Base-by-base conservation (phyloP, 1,139 yeast genomes). In the Saccharomyces hybrid region DNA sequence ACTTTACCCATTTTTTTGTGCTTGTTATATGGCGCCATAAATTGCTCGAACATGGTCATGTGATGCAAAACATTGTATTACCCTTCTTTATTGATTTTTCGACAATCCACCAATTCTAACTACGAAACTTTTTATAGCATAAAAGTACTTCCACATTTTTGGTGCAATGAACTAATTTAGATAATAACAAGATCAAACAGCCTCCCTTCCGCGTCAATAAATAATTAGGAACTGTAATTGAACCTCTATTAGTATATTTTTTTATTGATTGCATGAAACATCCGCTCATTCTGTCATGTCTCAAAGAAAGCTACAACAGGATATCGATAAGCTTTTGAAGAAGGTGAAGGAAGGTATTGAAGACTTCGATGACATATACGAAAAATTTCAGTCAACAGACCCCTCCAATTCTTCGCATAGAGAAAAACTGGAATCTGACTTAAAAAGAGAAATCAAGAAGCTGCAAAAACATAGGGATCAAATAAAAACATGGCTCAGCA, bases 371-470 rank as follows among this genome's bases (percentile, higher is more conserved):
- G 84, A 81, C 54, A 84, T 88, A 49, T 88, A 91, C 68, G 96
- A 89, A 47, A 93, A 93, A 73, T 81, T 93, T 50, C 86, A 85
- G 70, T 78, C 80, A 55, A 82, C 96, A 47, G 93, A 91, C 60
- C 63, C 71, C 3, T 57, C 61, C 26, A 86, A 88, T 63, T 86
- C 83, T 60, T 84, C 96, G 9, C 97, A 91, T 70, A 87, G 93
- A 74, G 99, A 95, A 69, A 93, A 93, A 72, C 79, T 93, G 58
- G 99, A 95, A 71, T 82, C 84, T 63, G 99, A 93, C 68, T 75
- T 95, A 70, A 95, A 95, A 76, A 87, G 95, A 65, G 99, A 95
- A 71, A 93, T 95, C 71, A 95, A 95, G 73, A 91, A 90, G 72
- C 78, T 95, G 54, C 99, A 95, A 71, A 82, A 97, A 67, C 84